A percentile compares a stretch with the other conserved stretches of the same genome.
phyloP scores from a whole-genome alignment of 2,329 filamentous ascomycete species.

The Cladophialophora yegresii region DNA sequence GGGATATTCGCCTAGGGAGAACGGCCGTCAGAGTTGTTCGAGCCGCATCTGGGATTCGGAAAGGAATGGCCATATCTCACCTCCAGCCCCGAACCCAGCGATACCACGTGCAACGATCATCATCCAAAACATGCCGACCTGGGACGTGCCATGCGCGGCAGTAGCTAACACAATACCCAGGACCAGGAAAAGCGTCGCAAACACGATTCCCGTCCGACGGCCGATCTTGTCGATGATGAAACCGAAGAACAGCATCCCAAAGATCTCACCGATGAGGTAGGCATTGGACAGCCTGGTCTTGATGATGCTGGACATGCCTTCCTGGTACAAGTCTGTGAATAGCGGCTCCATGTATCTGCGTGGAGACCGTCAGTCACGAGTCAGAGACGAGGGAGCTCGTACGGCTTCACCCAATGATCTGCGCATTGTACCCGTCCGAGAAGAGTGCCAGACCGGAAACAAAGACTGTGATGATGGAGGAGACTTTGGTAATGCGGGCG shows the following conservation, averaged over 20 bases:
- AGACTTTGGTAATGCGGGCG: slow-evolving; percentile 26
- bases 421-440: slow-evolving; percentile 46
- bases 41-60: slow-evolving; percentile 31
- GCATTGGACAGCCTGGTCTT: slow-evolving; percentile 58
- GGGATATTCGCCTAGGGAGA: slow-evolving; percentile 42
- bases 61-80: slow-evolving; percentile 10
- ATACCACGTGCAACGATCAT: slow-evolving; percentile 72
- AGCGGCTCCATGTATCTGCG: slow-evolving; percentile 44
- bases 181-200: slow-evolving; percentile 52
- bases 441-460: slow-evolving; percentile 45
- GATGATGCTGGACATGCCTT: slow-evolving; percentile 44
- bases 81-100: slow-evolving; percentile 58
- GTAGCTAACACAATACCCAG: slow-evolving; percentile 53
- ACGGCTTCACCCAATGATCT: slow-evolving; percentile 39
- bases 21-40: neutral
- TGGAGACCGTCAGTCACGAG: neutral
- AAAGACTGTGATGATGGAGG: slow-evolving; percentile 42
- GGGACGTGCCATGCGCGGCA: slow-evolving; percentile 47
- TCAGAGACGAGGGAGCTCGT: neutral
- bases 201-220: slow-evolving; percentile 53
- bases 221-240: slow-evolving; percentile 54
- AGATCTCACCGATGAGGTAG: slow-evolving; percentile 58
- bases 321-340: slow-evolving; percentile 42
- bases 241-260: slow-evolving; percentile 60
- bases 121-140: slow-evolving; percentile 56